Conservation (phyloP, 306 rosid species). For the Acmispon strigosus region DNA sequence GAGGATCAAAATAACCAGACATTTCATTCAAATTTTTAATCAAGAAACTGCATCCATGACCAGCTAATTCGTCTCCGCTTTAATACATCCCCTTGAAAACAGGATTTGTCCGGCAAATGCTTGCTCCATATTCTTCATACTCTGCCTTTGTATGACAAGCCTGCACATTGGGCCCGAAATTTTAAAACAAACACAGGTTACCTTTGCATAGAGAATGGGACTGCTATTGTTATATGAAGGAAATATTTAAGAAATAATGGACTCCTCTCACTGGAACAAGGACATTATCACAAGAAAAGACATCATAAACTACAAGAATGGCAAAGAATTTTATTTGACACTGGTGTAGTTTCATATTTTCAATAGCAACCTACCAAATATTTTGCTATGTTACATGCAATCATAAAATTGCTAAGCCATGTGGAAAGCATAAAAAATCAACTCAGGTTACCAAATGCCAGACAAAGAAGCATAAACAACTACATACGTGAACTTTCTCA, state of each 20-base stretch:
- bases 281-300: neutral
- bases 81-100: conserved; percentile 99
- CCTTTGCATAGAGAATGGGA: neutral
- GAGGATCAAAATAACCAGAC: conserved; percentile 18
- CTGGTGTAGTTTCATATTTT: neutral
- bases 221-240: neutral
- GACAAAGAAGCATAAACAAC: neutral
- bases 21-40: conserved; percentile 5
- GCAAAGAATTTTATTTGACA: neutral
- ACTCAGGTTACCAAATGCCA: neutral
- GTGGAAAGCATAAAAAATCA: neutral
- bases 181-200: neutral
- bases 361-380: neutral
- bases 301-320: neutral
- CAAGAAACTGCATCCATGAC: conserved; percentile 19
- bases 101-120: conserved; percentile 97
- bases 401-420: neutral
- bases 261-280: neutral
- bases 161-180: conserved; percentile 41
- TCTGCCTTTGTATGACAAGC: conserved; percentile 99
- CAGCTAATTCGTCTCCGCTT: conserved; percentile 29
- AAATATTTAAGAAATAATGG: neutral
- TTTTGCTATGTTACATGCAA: neutral
- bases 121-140: conserved; percentile 92
- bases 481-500: neutral